Evolutionary conservation across 176 grass and related monocot genomes (phyloP).

Genomic region (Luzula sylvatica): DNA sequence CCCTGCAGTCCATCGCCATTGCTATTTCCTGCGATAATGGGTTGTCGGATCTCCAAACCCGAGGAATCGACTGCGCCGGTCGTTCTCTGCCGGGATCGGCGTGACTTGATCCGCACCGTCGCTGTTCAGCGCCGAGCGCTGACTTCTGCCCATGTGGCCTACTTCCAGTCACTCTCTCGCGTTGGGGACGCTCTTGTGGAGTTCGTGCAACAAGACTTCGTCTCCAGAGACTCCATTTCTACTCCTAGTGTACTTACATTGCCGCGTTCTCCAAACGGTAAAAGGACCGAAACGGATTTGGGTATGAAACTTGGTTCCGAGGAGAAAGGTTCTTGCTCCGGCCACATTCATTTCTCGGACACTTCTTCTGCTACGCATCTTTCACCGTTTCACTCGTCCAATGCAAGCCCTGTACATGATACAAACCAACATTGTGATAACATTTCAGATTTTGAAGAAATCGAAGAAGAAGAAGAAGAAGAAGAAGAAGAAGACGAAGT

Average conservation of each 20-base stretch:
- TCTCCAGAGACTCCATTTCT: constrained; percentile 28
- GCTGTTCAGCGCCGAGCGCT: constrained; percentile 40
- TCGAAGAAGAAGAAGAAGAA: too few relatives aligned
- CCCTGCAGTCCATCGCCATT: too few relatives aligned
- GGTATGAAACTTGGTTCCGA: not conserved
- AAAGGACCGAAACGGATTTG: not conserved
- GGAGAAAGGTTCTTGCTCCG: not conserved
- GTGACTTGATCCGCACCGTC: constrained; percentile 51
- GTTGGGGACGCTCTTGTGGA: constrained; percentile 65
- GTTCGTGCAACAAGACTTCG: constrained; percentile 55
- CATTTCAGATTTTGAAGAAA: not conserved
- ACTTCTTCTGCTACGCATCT: not conserved
- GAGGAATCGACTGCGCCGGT: constrained; percentile 41
- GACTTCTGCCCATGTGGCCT: constrained; percentile 53
- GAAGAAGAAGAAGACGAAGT: too few relatives aligned
- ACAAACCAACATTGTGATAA: not conserved
- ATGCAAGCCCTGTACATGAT: not conserved
- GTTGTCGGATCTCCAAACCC: constrained; percentile 67
- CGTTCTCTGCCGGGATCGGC: constrained; percentile 66
- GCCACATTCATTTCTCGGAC: too few relatives aligned
- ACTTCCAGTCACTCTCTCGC: constrained; percentile 65
- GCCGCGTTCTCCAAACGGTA: constrained; percentile 34
- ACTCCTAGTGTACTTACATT: constrained; percentile 53
- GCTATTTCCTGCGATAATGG: constrained; percentile 34
- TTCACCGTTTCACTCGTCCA: constrained; percentile 5